phyloP scores from a whole-genome alignment of 805 yeast genomes.

The Pichia paraexigua region DNA sequence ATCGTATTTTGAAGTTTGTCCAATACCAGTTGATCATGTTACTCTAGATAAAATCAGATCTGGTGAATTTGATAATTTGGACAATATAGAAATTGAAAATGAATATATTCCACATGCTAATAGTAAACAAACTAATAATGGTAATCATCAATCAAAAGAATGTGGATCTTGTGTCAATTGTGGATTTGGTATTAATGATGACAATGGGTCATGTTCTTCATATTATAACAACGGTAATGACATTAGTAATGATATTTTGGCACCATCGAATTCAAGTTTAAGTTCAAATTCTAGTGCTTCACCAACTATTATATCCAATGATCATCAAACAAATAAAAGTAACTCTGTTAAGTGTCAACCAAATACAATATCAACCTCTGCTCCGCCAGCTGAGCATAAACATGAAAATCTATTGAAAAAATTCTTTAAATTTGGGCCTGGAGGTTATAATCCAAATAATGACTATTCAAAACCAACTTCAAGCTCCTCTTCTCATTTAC shows the following conservation, averaged over 20 bases:
- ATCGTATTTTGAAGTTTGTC: constrained; percentile 20
- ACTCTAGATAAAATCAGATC: constrained; percentile 23
- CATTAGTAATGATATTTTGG: not conserved
- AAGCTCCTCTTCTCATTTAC: not conserved
- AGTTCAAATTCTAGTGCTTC: not conserved
- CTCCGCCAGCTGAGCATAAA: constrained; percentile 1
- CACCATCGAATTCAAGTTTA: not conserved
- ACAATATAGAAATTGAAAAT: constrained; percentile 23
- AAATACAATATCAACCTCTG: not conserved
- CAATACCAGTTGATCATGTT: constrained; percentile 31
- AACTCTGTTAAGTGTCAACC: not conserved
- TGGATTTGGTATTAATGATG: constrained; percentile 19
- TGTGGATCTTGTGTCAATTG: constrained; percentile 24
- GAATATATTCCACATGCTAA: constrained; percentile 23
- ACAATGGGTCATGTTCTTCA: constrained; percentile 1
- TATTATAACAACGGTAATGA: not conserved
- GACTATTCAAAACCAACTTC: not conserved
- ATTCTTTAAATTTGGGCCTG: constrained; percentile 10
- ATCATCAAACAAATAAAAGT: not conserved
- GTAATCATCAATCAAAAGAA: constrained; percentile 10
- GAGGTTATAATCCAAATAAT: constrained; percentile 4
- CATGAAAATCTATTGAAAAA: constrained; percentile 8
- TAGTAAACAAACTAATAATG: constrained; percentile 3
- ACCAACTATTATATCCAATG: not conserved
- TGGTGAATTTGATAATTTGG: constrained; percentile 21